Conservation (phyloP, 768 basidiomycete genomes). For the Leucosporidium scottii region DNA sequence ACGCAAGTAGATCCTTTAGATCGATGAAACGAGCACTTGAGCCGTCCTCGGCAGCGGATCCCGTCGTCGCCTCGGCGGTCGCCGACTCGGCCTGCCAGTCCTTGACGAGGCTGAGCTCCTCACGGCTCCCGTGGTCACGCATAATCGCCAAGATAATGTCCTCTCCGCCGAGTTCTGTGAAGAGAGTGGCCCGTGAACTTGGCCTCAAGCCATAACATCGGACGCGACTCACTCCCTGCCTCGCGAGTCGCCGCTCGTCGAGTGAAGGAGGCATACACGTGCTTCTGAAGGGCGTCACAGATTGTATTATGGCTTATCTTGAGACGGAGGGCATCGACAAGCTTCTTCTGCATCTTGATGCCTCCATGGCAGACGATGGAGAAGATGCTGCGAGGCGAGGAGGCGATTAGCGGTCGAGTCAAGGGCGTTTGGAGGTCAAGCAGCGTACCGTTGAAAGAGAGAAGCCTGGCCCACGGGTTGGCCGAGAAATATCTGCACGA, state of each 20-base stretch:
- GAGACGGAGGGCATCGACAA: conserved; percentile 16
- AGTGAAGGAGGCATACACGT: conserved; percentile 22
- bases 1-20: conserved; percentile 2
- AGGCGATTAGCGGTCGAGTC: background rate
- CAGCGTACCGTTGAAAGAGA: conserved; percentile 22
- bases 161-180: too few species aligned
- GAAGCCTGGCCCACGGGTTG: conserved; percentile 23
- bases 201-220: too few species aligned
- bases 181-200: too few species aligned
- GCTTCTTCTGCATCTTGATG: conserved; percentile 18
- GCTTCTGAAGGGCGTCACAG: conserved; percentile 14
- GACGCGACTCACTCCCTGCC: too few species aligned
- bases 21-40: too few species aligned
- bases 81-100: too few species aligned
- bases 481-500: conserved; percentile 29
- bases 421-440: background rate
- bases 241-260: conserved; percentile 19
- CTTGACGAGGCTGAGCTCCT: too few species aligned
- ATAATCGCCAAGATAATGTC: too few species aligned
- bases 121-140: too few species aligned
- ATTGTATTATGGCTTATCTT: conserved; percentile 10
- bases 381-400: conserved; percentile 20
- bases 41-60: too few species aligned
- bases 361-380: conserved; percentile 14
- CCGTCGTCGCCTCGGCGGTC: too few species aligned